Evolutionary conservation across 1,139 yeast species (phyloP), one percentile per base, ranked within the genome.

Genomic region (Protomyces gravidus): DNA sequence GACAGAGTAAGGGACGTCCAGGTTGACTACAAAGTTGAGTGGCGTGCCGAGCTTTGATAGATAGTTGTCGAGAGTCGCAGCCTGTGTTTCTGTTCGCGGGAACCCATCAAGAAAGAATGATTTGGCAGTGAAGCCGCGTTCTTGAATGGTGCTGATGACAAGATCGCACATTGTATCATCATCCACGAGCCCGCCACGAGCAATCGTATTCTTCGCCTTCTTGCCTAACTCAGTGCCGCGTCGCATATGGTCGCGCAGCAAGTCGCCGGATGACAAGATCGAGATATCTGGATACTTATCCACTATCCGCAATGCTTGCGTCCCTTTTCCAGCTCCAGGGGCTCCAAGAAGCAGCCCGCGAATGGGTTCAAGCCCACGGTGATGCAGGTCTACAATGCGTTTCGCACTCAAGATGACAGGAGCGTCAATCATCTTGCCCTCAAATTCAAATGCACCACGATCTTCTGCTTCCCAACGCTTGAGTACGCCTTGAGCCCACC

Each of bases 21-120:
- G 92, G 84, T 79, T 92, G 98, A 67, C 90, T 81, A 60, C 97
- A 97, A 68, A 81, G 84, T 77, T 90, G 83, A 73, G 92, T 81
- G 46, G 97, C 97, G 68, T 89, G 85, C 48, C 51, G 6, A 88
- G 85, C 65, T 79, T 82, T 39, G 72, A 73, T 75, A 92, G 83
- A 97, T 92, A 92, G 63, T 80, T 76, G 75, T 92, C 97, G 73
- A 92, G 84, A 73, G 89, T 89, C 78, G 92, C 96, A 66, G 98
- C 98, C 78, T 92, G 99, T 63, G 97, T 97, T 67, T 92, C 90
- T 65, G 98, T 92, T 80, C 99, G 87, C 75, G 99, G 99, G 88
- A 92, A 92, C 39, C 99, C 99, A 74, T 92, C 99, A 72, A 92
- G 81, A 70, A 92, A 92, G 81, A 92, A 94, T 13, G 56, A 50